A percentile compares a stretch with the other conserved stretches of the same genome.
Conservation (phyloP, 2,329 filamentous ascomycete species). For the Verticillium dahliae region DNA sequence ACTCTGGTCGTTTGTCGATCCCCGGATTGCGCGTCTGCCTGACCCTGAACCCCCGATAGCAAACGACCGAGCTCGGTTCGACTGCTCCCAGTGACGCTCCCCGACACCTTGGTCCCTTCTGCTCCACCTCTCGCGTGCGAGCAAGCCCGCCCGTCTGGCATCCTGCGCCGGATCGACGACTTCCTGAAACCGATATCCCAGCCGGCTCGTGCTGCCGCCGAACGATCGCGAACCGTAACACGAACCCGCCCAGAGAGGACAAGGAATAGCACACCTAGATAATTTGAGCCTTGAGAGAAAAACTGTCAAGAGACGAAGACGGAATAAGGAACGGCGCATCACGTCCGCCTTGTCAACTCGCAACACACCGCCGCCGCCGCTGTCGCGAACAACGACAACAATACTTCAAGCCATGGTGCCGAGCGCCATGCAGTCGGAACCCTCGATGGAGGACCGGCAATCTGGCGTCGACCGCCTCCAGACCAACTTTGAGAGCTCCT, state of each 20-base stretch:
- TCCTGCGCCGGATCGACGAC: background rate
- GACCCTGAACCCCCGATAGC: background rate
- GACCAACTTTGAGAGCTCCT: slow-evolving; percentile 24
- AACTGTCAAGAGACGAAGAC: background rate
- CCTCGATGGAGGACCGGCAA: slow-evolving; percentile 22
- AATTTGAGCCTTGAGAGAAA: background rate
- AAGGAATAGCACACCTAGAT: background rate
- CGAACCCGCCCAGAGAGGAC: background rate
- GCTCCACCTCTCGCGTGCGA: background rate
- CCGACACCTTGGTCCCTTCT: background rate
- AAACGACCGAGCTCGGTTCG: background rate
- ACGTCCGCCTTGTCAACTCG: background rate
- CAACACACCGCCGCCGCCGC: background rate
- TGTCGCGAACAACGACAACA: background rate
- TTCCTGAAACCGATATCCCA: background rate
- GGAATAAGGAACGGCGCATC: background rate
- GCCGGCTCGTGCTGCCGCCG: background rate
- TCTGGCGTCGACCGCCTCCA: slow-evolving; percentile 19
- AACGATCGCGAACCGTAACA: background rate
- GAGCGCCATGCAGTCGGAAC: slow-evolving; percentile 22
- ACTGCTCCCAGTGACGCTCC: background rate
- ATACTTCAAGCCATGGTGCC: slow-evolving; percentile 23
- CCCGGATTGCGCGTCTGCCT: background rate
- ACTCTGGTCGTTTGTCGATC: background rate
- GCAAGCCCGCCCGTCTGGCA: background rate